Conservation (phyloP, 768 basidiomycete species). For the Sporobolomyces roseus region DNA sequence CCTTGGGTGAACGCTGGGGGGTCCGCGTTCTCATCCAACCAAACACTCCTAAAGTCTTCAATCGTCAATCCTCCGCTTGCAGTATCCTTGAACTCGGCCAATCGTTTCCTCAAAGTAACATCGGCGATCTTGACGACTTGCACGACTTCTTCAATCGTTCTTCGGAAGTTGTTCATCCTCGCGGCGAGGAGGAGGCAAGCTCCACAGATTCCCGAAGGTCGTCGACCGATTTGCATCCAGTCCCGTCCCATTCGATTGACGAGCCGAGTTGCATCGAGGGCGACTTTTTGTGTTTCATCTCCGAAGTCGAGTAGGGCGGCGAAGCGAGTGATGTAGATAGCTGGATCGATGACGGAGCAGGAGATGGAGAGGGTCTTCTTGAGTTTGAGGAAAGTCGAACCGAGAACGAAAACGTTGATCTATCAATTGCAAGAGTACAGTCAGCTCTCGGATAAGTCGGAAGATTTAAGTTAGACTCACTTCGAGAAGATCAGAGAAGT, state of each 20-base stretch:
- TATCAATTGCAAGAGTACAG: slow-evolving; percentile 46
- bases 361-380: slow-evolving; percentile 79
- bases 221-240: slow-evolving; percentile 93
- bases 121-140: slow-evolving; percentile 99
- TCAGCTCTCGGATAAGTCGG: too few relatives aligned
- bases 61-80: slow-evolving; percentile 79
- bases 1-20: slow-evolving; percentile 69
- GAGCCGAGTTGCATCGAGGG: slow-evolving; percentile 86
- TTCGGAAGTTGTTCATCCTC: slow-evolving; percentile 94
- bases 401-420: slow-evolving; percentile 97
- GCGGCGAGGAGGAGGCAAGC: slow-evolving; percentile 91
- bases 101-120: slow-evolving; percentile 81
- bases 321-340: slow-evolving; percentile 93
- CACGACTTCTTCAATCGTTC: slow-evolving; percentile 90
- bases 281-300: slow-evolving; percentile 84
- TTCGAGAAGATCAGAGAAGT: slow-evolving; percentile 93
- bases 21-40: slow-evolving; percentile 86
- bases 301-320: slow-evolving; percentile 92
- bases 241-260: slow-evolving; percentile 91
- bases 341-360: slow-evolving; percentile 86
- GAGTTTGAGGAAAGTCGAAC: slow-evolving; percentile 90
- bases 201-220: slow-evolving; percentile 96
- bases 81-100: slow-evolving; percentile 91
- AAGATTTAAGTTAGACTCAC: too few relatives aligned
- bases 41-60: slow-evolving; percentile 81